These are phyloP conservation scores for Leishmania turanica DNA, from an alignment of 208 protist genomes.

Conservation along the genomic window DNA sequence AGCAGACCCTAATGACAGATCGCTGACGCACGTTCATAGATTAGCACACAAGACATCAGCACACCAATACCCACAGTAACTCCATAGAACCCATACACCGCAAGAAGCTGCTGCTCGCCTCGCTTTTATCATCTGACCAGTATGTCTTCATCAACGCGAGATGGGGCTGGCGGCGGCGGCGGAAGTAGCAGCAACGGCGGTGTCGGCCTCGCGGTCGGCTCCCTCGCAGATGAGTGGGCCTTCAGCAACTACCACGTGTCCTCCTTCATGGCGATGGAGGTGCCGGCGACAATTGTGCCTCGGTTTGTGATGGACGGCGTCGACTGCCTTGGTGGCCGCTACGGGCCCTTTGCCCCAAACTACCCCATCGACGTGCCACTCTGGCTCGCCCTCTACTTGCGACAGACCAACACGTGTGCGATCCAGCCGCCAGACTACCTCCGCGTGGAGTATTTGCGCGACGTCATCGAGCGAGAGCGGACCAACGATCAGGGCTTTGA, in stretches of 20 bases:
- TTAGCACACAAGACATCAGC: not conserved
- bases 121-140: not conserved
- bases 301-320: conserved; percentile 82
- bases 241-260: conserved; percentile 88
- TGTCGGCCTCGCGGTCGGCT: conserved; percentile 22
- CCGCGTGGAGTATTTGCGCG: conserved; percentile 48
- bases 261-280: conserved; percentile 78
- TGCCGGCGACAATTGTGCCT: conserved; percentile 71
- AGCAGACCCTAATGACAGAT: not conserved
- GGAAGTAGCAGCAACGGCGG: conserved; percentile 9
- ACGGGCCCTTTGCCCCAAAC: conserved; percentile 83
- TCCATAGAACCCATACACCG: not conserved
- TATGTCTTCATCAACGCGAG: conserved; percentile 15
- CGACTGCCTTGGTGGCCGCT: conserved; percentile 61
- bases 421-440: conserved; percentile 69
- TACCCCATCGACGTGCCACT: conserved; percentile 81
- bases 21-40: not conserved
- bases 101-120: not conserved
- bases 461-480: conserved; percentile 66
- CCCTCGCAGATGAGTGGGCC: conserved; percentile 35
- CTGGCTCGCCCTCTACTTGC: conserved; percentile 86
- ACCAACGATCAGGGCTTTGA: conserved; percentile 75
- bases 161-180: conserved; percentile 8
- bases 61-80: not conserved
- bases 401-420: conserved; percentile 81